Evolutionary conservation across 106 monocot species (phyloP).

Genomic region (Dendrobium nobile): DNA sequence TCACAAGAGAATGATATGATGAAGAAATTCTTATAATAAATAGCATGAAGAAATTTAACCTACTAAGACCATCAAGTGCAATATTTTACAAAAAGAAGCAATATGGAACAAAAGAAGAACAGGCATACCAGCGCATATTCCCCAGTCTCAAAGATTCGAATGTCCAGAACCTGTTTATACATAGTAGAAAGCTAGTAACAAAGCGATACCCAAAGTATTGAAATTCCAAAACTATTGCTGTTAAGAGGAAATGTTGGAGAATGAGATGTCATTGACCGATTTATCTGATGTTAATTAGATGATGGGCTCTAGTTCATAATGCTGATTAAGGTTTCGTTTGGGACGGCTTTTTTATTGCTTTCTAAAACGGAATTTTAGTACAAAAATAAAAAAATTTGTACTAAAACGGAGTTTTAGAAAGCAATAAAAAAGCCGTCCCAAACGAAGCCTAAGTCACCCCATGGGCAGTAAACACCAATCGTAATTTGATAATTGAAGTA

Average conservation of each 20-base stretch:
- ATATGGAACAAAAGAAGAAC: not conserved
- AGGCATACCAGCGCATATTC: conserved; percentile 84
- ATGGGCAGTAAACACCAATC: no score
- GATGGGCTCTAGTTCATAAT: no score
- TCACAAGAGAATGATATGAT: not conserved
- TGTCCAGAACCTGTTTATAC: conserved; percentile 53
- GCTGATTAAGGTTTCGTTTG: no score
- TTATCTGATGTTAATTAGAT: no score
- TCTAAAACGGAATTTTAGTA: no score
- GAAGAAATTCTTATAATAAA: not conserved
- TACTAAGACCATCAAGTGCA: not conserved
- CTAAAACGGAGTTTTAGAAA: no score
- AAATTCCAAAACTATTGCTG: not conserved
- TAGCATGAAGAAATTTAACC: not conserved
- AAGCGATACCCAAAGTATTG: no score
- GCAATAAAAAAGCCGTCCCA: no score
- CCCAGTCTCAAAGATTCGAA: conserved; percentile 78
- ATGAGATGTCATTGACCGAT: not conserved
- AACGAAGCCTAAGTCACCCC: no score
- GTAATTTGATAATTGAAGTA: no score
- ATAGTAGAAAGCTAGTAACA: not conserved
- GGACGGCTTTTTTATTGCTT: no score
- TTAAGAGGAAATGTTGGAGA: not conserved
- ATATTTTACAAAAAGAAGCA: not conserved
- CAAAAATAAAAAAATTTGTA: no score